Evolutionary conservation across 305 asterid species (phyloP), one percentile per base, ranked within the genome.

Genomic region (Fraxinus paxiana): DNA sequence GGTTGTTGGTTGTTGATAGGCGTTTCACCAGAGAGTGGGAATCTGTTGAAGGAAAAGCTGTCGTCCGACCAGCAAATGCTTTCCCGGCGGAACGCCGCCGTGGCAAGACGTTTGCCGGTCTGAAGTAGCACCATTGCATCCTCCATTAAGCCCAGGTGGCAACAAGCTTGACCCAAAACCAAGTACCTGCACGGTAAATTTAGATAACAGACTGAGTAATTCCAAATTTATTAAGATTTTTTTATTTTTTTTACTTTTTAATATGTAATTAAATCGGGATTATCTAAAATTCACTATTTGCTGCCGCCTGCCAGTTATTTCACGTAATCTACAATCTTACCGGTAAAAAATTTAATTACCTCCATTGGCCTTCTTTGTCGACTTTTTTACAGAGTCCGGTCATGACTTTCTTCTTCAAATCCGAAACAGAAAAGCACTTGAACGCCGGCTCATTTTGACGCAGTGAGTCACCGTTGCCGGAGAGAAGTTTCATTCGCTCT

Each of bases 101-200:
- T 85, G 77, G 97, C 94, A n/a, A 95, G 92, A 83, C 98, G 98
- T 85, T 92, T 95, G 0, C 97, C 97, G 43, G 98, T 91, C 84
- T 92, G 98, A 34, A 95, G 94, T 33, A 95, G 93, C 18, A 88
- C 94, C 98, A 93, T 87, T 0, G 98, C 98, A 31, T 93, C 98
- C 91, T 95, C 98, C 98, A 95, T 91, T 35, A 95, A 85, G 0
- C 98, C 98, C 56, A 95, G 83, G 84, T 91, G 98, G 89, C 97
- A 93, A 85, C 98, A 95, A 2, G 98, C 98, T 87, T 93, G 97
- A 20, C 98, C 98, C 20, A 95, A 81, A 0, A 93, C 93, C 59
- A 90, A 87, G 83, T 95, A 95, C 92, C 98, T 95, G 92, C 46
- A 28, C 30, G 30, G 30, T 28, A 28, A 28, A 79, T 46, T 83